Evolutionary conservation across 2,329 filamentous ascomycete genomes (phyloP), one percentile per base, ranked within the genome.

Genomic region (Thelonectria discophora): DNA sequence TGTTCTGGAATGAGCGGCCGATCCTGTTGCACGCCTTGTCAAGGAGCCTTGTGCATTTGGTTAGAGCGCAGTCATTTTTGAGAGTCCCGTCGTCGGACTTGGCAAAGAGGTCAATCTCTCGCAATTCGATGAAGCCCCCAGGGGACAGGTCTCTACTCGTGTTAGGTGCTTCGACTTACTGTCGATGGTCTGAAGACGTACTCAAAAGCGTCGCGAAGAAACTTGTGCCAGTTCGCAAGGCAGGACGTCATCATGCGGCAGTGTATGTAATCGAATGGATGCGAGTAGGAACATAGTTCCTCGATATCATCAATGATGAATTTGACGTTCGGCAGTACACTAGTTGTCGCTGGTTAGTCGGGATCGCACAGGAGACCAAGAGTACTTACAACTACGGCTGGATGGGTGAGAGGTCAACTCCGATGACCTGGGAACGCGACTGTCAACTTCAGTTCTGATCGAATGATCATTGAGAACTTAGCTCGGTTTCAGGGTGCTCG

Each of bases 351-450:
- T 10, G 2, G 2, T 42, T 7, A 9, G 21, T 11, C 24, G 5
- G 17, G 11, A 11, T 15, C 2, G 17, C 24, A 5, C 4, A 13
- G 3, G 27, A 5, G 63, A 12, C 4, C 12, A 37, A 12, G 11
- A 37, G 34, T 12, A 37, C 34, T 3, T 11, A 68, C 64, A 67
- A 67, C 5, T 39, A 56, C 1, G 84, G 83, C 64, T 86, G 84
- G n/a, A 85, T 84, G 1, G 84, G 83, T 4, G 83, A 84, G 5
- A 87, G 75, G 67, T 87, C 84, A 7, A 82, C 84, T 46, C 64
- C 64, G n/a, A 79, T 79, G 7, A 73, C 85, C 76, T 68, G 76
- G 2, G 2, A 10, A 17, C 27, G 2, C 4, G 8, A 18, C 11
- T 15, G 30, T 48, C 42, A 51, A 18, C 32, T 27, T 39, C 5